A percentile compares a stretch with the other conserved stretches of the same genome.
Evolutionary conservation across 345 rosid species (phyloP).

Genomic region (Eucalyptus marginata): DNA sequence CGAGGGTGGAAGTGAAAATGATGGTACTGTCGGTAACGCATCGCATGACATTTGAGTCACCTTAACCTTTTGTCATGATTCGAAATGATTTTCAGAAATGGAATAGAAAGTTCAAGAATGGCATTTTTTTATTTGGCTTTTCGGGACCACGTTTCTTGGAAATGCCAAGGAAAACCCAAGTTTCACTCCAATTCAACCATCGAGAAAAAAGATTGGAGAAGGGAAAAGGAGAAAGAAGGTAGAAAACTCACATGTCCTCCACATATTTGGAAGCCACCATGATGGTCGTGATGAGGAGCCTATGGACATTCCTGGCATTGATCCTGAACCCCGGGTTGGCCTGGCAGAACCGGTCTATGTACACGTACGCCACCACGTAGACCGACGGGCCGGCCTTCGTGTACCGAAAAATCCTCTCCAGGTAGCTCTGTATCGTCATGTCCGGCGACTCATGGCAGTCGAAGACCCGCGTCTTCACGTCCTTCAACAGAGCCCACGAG

Average conservation of each 20-base stretch:
- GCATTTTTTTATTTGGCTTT: not conserved
- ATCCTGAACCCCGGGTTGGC: conserved; percentile 60
- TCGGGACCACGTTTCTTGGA: not conserved
- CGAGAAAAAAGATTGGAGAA: not conserved
- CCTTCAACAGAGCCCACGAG: conserved; percentile 14
- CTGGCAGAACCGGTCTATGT: conserved; percentile 82
- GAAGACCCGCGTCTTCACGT: conserved; percentile 26
- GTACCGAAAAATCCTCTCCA: conserved; percentile 82
- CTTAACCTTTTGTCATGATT: not conserved
- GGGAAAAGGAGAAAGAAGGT: not conserved
- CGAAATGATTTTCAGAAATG: not conserved
- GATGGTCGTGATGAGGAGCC: conserved; percentile 74
- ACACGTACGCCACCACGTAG: conserved; percentile 79
- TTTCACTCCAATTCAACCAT: not conserved
- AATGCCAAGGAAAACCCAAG: not conserved
- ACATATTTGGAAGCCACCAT: conserved; percentile 91
- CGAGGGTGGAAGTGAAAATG: not conserved
- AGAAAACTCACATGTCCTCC: conserved; percentile 71
- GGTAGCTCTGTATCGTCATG: conserved; percentile 66
- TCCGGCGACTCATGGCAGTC: conserved; percentile 73
- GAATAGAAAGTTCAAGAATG: not conserved
- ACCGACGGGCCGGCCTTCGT: conserved; percentile 78
- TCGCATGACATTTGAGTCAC: not conserved
- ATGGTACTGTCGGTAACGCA: not conserved
- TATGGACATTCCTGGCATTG: conserved; percentile 56